Percentiles rank a stretch among this genome's conserved stretches.
Evolutionary conservation across 345 rosid species (phyloP).

Genomic region (Acer saccharum): DNA sequence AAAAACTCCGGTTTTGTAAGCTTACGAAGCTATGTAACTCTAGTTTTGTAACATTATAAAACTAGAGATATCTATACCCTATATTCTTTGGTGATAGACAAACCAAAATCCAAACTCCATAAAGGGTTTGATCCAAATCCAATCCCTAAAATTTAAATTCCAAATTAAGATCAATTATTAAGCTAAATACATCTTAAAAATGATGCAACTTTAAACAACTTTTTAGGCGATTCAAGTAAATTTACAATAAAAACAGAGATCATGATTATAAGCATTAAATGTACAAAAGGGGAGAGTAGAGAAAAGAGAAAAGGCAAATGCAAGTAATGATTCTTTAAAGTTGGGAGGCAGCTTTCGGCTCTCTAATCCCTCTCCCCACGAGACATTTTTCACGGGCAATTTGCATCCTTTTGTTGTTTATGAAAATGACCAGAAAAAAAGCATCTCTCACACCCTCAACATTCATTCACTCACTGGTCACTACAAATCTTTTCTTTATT

Average conservation of each 20-base stretch:
- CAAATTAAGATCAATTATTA: no score
- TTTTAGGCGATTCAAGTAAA: background rate
- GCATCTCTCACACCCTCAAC: background rate
- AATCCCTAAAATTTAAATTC: no score
- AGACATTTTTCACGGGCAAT: conserved; percentile 49
- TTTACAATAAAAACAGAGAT: background rate
- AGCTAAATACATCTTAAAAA: no score
- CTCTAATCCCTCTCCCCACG: conserved; percentile 10
- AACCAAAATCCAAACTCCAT: no score
- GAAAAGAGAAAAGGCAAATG: background rate
- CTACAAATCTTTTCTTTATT: background rate
- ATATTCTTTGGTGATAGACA: no score
- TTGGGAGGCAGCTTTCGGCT: conserved; percentile 31
- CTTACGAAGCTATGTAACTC: no score
- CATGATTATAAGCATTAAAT: conserved; percentile 28
- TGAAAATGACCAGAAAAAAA: conserved; percentile 28
- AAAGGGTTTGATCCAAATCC: no score
- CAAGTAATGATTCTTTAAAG: conserved; percentile 33
- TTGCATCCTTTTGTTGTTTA: conserved; percentile 37
- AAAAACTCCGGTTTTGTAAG: no score
- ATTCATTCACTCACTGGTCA: background rate
- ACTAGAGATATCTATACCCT: no score
- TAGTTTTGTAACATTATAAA: no score
- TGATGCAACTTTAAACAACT: background rate
- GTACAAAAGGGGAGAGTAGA: background rate